Evolutionary conservation across 345 rosid species (phyloP).

Genomic region (Salix suchowensis): DNA sequence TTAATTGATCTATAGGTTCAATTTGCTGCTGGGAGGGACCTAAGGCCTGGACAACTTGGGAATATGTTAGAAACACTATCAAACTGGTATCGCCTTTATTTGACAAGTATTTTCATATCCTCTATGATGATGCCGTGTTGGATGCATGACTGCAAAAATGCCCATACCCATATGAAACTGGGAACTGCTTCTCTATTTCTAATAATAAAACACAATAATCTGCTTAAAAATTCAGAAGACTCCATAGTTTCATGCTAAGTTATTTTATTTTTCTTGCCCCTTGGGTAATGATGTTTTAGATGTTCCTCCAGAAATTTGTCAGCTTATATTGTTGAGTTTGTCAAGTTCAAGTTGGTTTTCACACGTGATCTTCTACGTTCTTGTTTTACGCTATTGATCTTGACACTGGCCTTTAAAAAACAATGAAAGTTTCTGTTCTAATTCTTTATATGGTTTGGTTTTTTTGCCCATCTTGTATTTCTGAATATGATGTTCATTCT

Average conservation of each 20-base stretch:
- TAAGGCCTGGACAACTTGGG: constrained; percentile 82
- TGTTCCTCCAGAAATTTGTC: neutral
- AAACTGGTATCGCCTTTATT: constrained; percentile 53
- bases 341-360: neutral
- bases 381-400: neutral
- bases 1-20: constrained; percentile 55
- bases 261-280: neutral
- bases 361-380: neutral
- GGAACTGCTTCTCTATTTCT: neutral
- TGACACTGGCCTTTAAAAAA: neutral
- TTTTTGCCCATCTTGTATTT: neutral
- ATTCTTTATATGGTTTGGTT: neutral
- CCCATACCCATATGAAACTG: neutral
- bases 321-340: neutral
- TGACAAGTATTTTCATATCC: neutral
- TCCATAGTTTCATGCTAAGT: neutral
- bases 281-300: neutral
- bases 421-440: neutral
- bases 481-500: neutral
- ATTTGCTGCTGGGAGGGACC: constrained; percentile 96
- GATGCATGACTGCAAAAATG: neutral
- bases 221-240: neutral
- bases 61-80: constrained; percentile 85
- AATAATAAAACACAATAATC: neutral
- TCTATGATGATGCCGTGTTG: neutral